Evolutionary conservation across 2,329 filamentous ascomycete species (phyloP).

Genomic region (Calonectria henricotiae): DNA sequence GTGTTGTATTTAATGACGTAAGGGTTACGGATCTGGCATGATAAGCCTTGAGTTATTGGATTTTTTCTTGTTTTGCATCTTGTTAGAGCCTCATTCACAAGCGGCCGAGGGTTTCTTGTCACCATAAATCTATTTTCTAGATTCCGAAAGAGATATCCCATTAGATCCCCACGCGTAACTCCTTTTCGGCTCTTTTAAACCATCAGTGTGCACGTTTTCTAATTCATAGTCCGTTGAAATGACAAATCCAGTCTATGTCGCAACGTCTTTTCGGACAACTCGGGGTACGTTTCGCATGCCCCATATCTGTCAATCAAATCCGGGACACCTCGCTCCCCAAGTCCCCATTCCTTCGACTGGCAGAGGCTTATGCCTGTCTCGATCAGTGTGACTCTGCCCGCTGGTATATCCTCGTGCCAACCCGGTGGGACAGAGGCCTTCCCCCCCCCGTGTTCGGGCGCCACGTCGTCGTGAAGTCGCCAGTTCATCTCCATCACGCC

Average conservation of each 20-base stretch:
- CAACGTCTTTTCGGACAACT: constrained; percentile 33
- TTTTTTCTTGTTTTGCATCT: background rate
- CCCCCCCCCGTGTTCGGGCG: background rate
- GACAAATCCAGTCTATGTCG: constrained; percentile 46
- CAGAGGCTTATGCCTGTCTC: constrained; percentile 56
- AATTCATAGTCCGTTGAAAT: constrained; percentile 45
- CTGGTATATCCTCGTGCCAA: constrained; percentile 47
- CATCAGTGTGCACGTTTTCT: background rate
- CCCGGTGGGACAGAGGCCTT: constrained; percentile 46
- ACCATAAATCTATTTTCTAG: constrained; percentile 30
- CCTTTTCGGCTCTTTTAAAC: background rate
- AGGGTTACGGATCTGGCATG: constrained; percentile 26
- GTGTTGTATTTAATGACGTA: constrained; percentile 33
- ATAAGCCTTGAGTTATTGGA: constrained; percentile 16
- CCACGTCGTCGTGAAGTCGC: constrained; percentile 50
- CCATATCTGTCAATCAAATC: constrained; percentile 47
- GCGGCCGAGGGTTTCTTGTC: constrained; percentile 7
- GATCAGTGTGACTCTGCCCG: constrained; percentile 50
- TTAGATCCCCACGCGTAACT: constrained; percentile 13
- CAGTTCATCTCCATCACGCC: constrained; percentile 63
- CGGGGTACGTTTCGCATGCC: constrained; percentile 25
- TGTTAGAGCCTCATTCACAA: constrained; percentile 34
- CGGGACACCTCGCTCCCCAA: constrained; percentile 48
- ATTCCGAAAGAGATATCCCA: constrained; percentile 26
- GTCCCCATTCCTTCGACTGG: constrained; percentile 44